Base-by-base conservation (phyloP, 202 grass and related monocot species). In the Setaria italica region DNA sequence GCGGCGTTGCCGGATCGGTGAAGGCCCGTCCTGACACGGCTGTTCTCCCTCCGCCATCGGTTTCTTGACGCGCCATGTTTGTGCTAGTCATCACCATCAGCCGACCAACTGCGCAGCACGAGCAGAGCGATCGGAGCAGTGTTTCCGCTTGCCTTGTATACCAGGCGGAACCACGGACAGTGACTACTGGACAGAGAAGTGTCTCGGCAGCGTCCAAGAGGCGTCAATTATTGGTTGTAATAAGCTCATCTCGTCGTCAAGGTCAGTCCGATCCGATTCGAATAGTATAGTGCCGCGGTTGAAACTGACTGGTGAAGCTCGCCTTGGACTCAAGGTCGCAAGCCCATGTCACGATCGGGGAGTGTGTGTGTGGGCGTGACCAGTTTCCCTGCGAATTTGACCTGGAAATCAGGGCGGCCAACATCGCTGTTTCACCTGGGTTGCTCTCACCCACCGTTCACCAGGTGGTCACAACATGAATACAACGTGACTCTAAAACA, bases 361-460 rank as follows among this genome's bases (percentile, higher is more conserved):
- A 12, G n/a, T 32, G 51, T 19, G 34, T 19, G 34, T 35, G 54
- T 3, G 55, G 35, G 37, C 72, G 51, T 84, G 82, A 39, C 14
- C 34, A 9, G 35, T 67, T 67, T 51, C 25, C 69, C 62, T 62
- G 47, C 55, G 9, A 37, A 62, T 57, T 73, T 73, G 56, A 73
- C 56, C 16, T 9, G 29, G 55, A 6, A 29, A 54, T 54, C 34
- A 42, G 35, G 35, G 34, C 3, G 34, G 3, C 35, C 35, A 41
- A 39, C 35, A 20, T 67, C 62, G 12, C 5, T 20, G 35, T 20
- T 67, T 67, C 64, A 33, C 30, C 30, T 64, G 30, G 1, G 62
- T 34, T 64, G 30, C 62, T 74, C 14, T 53, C 71, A 53, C 43
- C 7, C 43, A 46, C 71, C 30, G 50, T 19, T 17, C 13, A 53